Evolutionary conservation across 371 early-diverging fungal species (phyloP).

Genomic region (Coemansia sp.): DNA sequence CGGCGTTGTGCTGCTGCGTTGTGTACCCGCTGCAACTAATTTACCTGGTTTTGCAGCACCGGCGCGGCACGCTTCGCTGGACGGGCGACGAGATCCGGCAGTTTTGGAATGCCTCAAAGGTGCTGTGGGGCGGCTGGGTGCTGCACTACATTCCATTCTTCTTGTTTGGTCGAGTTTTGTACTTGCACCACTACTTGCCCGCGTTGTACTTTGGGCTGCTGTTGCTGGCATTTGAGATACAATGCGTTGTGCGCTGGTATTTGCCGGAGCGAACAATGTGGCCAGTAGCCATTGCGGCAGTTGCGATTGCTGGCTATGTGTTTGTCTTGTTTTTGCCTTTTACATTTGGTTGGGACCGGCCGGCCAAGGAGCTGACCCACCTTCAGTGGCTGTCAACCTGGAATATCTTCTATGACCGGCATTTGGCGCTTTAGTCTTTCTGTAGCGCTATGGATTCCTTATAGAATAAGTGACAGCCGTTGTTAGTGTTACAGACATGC

Average conservation of each 20-base stretch:
- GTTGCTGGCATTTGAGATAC: slow-evolving; percentile 69
- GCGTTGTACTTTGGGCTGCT: slow-evolving; percentile 94
- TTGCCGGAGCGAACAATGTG: slow-evolving; percentile 17
- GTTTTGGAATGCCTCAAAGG: slow-evolving; percentile 68
- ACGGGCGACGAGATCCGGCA: slow-evolving; percentile 66
- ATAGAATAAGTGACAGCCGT: too few relatives aligned
- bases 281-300: slow-evolving; percentile 39
- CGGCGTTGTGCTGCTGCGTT: slow-evolving; percentile 61
- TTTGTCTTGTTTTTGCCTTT: slow-evolving; percentile 77
- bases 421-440: not conserved
- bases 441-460: too few relatives aligned
- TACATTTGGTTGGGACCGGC: slow-evolving; percentile 74
- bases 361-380: slow-evolving; percentile 55
- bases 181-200: slow-evolving; percentile 98
- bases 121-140: slow-evolving; percentile 84
- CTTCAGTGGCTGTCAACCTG: slow-evolving; percentile 59
- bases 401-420: slow-evolving; percentile 42
- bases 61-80: slow-evolving; percentile 63
- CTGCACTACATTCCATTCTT: slow-evolving; percentile 97
- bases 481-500: too few relatives aligned
- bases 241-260: slow-evolving; percentile 57
- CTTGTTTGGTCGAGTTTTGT: slow-evolving; percentile 96
- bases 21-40: slow-evolving; percentile 50
- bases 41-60: slow-evolving; percentile 13
- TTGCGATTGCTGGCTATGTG: slow-evolving; percentile 51